Evolutionary conservation across 2,329 filamentous ascomycete species (phyloP), one percentile per base, ranked within the genome.

Genomic region (Talaromyces islandicus): DNA sequence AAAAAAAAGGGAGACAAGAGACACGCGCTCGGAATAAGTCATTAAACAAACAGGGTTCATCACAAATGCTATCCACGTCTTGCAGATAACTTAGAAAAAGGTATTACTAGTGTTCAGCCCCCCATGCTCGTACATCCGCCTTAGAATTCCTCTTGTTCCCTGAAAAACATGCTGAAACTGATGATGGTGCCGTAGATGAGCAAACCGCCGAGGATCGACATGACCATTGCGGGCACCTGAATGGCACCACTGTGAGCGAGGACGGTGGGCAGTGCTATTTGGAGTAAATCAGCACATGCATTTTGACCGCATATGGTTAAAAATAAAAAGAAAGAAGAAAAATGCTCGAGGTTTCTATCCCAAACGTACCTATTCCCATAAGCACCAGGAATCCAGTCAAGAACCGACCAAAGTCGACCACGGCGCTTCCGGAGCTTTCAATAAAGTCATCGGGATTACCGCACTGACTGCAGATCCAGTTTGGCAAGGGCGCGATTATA

Each of bases 131-230:
- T 35, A 10, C 29, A 55, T 21, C 19, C n/a, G 21, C 24, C 63
- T 71, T 64, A 97, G 75, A 97, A 99, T 69, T 97, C 94, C 72
- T 96, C 90, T 74, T 97, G 92, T 77, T 97, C 92, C 74, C 93
- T 89, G 82, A 99, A 99, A 80, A 97, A 99, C 87, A 97, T 90
- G 66, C 90, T 88, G 77, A 99, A 99, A 79, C 90, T 94, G 78
- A 99, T 95, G 73, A 99, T 97, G 54, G 94, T 99, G 60, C 91
- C 91, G 78, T 99, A 99, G 74, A 99, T 99, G 73, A 99, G 80
- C 62, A 97, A 80, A 57, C 94, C 94, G 29, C 94, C 94, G 57
- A 93, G 78, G 68, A 99, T 89, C 57, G 90, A 95, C 94, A 99
- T 99, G 73, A 91, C 80, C 87, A 96, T 96, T 54, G 94, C 94